Evolutionary conservation across 2,329 filamentous ascomycete species (phyloP).

Genomic region (Scedosporium apiospermum): DNA sequence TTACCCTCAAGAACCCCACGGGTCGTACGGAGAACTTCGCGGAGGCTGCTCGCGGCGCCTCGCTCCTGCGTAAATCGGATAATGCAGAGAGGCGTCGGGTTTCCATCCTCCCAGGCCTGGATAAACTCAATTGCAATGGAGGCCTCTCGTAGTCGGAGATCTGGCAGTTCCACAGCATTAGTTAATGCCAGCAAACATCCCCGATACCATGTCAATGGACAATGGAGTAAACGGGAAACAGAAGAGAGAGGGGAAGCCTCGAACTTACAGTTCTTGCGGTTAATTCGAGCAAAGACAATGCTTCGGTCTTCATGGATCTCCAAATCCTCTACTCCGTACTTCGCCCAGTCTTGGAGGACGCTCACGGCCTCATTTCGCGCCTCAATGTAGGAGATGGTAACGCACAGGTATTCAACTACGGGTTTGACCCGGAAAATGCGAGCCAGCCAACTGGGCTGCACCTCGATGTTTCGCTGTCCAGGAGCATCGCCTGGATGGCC

Average conservation of each 20-base stretch:
- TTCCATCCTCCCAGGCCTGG: slow-evolving; percentile 78
- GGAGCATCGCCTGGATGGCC: neutral
- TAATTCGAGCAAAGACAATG: slow-evolving; percentile 70
- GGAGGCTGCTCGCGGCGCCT: slow-evolving; percentile 85
- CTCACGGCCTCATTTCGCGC: slow-evolving; percentile 69
- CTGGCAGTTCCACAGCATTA: slow-evolving; percentile 30
- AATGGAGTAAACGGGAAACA: neutral
- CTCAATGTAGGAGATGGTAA: slow-evolving; percentile 57
- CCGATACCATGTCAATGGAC: too few relatives aligned
- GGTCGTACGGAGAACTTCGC: slow-evolving; percentile 71
- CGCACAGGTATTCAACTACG: slow-evolving; percentile 63
- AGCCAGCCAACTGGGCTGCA: slow-evolving; percentile 78
- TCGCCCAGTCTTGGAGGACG: slow-evolving; percentile 69
- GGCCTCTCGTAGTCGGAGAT: slow-evolving; percentile 77
- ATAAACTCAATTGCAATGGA: slow-evolving; percentile 81
- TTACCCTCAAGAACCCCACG: slow-evolving; percentile 57
- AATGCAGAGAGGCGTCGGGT: slow-evolving; percentile 65
- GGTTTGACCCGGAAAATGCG: slow-evolving; percentile 87
- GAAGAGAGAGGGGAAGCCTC: neutral
- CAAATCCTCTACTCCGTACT: slow-evolving; percentile 72
- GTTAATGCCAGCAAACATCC: too few relatives aligned
- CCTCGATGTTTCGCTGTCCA: slow-evolving; percentile 46
- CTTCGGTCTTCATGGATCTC: slow-evolving; percentile 70
- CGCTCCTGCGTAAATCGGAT: slow-evolving; percentile 81
- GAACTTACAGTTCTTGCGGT: slow-evolving; percentile 66